These are phyloP conservation scores for Omphalea diandra DNA, from an alignment of 441 rosid species.

Conservation along the genomic window DNA sequence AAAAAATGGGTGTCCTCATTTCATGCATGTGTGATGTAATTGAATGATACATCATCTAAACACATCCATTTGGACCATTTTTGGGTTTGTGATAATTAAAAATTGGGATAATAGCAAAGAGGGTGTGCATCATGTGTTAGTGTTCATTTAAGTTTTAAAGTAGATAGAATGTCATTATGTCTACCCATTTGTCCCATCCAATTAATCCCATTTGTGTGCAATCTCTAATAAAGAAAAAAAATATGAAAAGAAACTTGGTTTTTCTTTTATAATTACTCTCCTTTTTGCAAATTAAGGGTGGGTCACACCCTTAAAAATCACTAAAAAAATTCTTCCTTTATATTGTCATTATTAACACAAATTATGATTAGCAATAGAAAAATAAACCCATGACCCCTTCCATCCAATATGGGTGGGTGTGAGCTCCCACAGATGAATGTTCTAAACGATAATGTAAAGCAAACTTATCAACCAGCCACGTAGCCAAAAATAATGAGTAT, in stretches of 20 bases:
- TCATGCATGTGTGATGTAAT: not conserved
- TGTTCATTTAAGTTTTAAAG: conserved; percentile 6
- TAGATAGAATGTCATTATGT: conserved; percentile 21
- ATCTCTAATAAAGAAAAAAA: not conserved
- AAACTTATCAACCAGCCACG: conserved; percentile 25
- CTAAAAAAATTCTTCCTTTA: not conserved
- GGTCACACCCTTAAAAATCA: not conserved
- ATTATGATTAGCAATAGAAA: not conserved
- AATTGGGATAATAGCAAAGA: not conserved
- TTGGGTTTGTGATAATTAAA: not conserved
- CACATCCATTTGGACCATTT: not conserved
- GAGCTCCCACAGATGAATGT: conserved; percentile 29
- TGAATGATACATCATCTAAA: not conserved
- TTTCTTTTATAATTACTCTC: conserved; percentile 1
- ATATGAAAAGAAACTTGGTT: not conserved
- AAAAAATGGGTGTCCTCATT: too few species aligned
- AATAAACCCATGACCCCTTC: conserved; percentile 5
- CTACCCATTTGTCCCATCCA: conserved; percentile 19
- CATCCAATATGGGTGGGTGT: not conserved
- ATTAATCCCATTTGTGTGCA: not conserved
- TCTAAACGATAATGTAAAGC: conserved; percentile 17
- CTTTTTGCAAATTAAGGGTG: conserved; percentile 5
- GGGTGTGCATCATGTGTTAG: not conserved
- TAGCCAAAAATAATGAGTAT: conserved; percentile 21
- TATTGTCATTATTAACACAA: not conserved